A percentile compares a stretch with the other conserved stretches of the same genome.
These are phyloP conservation scores for Venturia oleaginea DNA, from an alignment of 2,329 filamentous ascomycete genomes.

Conservation along the genomic window DNA sequence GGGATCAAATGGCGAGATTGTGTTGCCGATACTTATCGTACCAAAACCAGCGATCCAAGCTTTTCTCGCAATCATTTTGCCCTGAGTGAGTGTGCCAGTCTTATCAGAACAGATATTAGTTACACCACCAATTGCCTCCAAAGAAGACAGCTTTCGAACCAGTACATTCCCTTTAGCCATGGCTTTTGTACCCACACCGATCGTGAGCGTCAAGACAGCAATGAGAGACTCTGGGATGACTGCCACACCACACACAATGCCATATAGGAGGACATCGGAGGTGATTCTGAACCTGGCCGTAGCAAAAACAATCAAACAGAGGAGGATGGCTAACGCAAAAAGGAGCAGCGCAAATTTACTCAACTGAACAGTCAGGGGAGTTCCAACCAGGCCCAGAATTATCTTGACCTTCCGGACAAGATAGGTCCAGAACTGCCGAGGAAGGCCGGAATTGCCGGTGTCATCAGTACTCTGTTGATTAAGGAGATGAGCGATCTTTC, in stretches of 20 bases:
- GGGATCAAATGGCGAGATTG: conserved; percentile 49
- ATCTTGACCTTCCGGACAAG: conserved; percentile 27
- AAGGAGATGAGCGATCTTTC: conserved; percentile 58
- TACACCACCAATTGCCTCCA: conserved; percentile 33
- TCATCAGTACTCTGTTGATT: conserved; percentile 15
- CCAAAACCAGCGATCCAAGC: conserved; percentile 35
- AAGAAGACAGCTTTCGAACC: conserved; percentile 29
- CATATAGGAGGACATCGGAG: conserved; percentile 39
- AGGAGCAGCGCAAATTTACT: conserved; percentile 77
- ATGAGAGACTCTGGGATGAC: conserved; percentile 47
- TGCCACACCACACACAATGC: conserved; percentile 38
- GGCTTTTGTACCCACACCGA: conserved; percentile 37
- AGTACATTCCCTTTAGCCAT: conserved; percentile 34
- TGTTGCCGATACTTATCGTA: conserved; percentile 43
- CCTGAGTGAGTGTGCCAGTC: conserved; percentile 32
- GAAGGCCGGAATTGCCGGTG: conserved; percentile 16
- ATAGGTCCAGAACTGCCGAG: not conserved
- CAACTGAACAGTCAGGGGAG: conserved; percentile 75
- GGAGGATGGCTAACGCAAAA: conserved; percentile 64
- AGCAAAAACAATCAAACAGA: conserved; percentile 59
- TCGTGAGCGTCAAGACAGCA: conserved; percentile 59
- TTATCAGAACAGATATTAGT: conserved; percentile 34
- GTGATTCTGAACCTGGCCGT: conserved; percentile 43
- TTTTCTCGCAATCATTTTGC: conserved; percentile 31
- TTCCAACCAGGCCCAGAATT: conserved; percentile 62